phyloP scores from a whole-genome alignment of 352 stramenopile species.

The Phytophthora aleatoria region DNA sequence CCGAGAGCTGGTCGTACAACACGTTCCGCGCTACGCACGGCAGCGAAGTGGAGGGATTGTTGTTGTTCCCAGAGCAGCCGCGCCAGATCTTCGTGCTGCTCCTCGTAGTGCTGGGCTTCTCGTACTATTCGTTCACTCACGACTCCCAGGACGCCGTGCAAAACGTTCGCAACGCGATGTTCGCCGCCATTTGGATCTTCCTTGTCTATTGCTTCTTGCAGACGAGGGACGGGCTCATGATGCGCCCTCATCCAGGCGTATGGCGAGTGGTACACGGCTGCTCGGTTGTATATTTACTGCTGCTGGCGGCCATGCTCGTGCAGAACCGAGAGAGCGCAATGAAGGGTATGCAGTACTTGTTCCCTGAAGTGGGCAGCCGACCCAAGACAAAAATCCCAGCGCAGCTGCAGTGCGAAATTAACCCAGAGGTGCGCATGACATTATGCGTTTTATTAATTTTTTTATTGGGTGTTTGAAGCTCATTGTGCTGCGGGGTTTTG shows the following conservation, averaged over 20 bases:
- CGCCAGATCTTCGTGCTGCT: slow-evolving; percentile 78
- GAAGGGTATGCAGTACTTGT: slow-evolving; percentile 70
- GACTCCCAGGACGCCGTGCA: slow-evolving; percentile 67
- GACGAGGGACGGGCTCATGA: slow-evolving; percentile 77
- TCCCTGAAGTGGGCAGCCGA: slow-evolving; percentile 66
- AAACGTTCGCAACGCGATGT: slow-evolving; percentile 70
- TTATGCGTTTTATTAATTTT: neutral
- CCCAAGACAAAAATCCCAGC: slow-evolving; percentile 34
- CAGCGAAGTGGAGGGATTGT: slow-evolving; percentile 61
- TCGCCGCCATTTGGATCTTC: slow-evolving; percentile 76
- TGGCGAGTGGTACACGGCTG: slow-evolving; percentile 84
- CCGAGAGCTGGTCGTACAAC: slow-evolving; percentile 48
- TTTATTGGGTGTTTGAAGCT: neutral
- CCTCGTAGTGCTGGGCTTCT: slow-evolving; percentile 60
- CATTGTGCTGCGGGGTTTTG: neutral
- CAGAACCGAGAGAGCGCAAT: slow-evolving; percentile 73
- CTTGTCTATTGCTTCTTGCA: slow-evolving; percentile 89
- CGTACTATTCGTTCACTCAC: slow-evolving; percentile 85
- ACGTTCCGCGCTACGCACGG: slow-evolving; percentile 66
- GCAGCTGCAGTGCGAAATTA: slow-evolving; percentile 71
- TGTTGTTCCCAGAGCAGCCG: slow-evolving; percentile 82
- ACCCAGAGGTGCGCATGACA: slow-evolving; percentile 35
- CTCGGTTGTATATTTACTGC: slow-evolving; percentile 77
- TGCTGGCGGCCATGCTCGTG: slow-evolving; percentile 69
- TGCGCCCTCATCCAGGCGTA: slow-evolving; percentile 75